Evolutionary conservation across 2,329 filamentous ascomycete species (phyloP), one percentile per base, ranked within the genome.

Genomic region (Colletotrichum lindemuthianum): DNA sequence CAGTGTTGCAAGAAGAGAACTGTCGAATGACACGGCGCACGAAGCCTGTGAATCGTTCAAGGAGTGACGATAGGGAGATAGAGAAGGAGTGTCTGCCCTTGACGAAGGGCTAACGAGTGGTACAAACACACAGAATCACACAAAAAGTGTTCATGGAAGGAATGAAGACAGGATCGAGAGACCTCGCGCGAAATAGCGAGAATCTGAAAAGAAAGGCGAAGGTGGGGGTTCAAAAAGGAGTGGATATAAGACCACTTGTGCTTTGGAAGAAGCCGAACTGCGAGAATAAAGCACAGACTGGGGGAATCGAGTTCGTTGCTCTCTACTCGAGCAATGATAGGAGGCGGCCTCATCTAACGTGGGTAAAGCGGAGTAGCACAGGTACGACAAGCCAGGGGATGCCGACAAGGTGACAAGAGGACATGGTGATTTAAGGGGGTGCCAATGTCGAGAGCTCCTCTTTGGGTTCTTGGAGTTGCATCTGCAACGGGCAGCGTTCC

Each of bases 401-500:
- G 59, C 63, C 55, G 15, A 39, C 37, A 36, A 33, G 43, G 60
- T 52, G 63, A 33, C 63, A 59, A 66, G 49, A 48, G 51, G 33
- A 49, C 53, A 55, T 59, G 53, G 48, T 64, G 59, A 64, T 66
- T 66, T 59, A 66, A 66, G 63, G 63, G 59, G 63, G 48, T 54
- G 63, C 63, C 63, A 66, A 64, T 59, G 59, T 64, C 59, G 59
- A 40, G 16, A 56, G 36, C 58, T 65, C 61, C 61, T 61, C 58
- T 65, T 47, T 47, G 40, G 60, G 51, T 45, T 61, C 60, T 50
- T 53, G 59, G 53, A 64, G 59, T 54, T 47, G 51, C 58, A 52
- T 59, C 59, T 64, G 59, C 63, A 54, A 66, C 63, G 53, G 60
- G 39, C 60, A 59, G 59, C 63, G 59, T 64, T 66, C 64, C 59